phyloP scores from a whole-genome alignment of 1,284 basidiomycete genomes.

The Microbotryum violaceum region DNA sequence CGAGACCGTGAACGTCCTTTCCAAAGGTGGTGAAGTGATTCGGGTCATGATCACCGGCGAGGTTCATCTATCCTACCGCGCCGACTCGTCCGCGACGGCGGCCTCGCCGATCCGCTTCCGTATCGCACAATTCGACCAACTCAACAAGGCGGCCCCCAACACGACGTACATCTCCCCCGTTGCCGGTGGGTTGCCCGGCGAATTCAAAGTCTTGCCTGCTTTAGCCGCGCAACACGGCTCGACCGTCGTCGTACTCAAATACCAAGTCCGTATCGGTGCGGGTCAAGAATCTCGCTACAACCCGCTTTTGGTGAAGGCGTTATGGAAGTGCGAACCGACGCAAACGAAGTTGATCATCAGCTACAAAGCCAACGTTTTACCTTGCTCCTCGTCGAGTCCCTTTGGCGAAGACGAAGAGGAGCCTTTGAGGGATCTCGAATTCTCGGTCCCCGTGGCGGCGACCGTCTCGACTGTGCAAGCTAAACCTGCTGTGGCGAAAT shows the following conservation, averaged over 20 bases:
- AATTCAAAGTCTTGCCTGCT: slow-evolving; percentile 45
- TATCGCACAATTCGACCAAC: slow-evolving; percentile 44
- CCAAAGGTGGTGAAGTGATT: slow-evolving; percentile 41
- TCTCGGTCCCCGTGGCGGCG: slow-evolving; percentile 41
- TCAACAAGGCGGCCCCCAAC: slow-evolving; percentile 50
- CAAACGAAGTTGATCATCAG: slow-evolving; percentile 49
- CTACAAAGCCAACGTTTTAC: slow-evolving; percentile 40
- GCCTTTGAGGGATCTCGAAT: slow-evolving; percentile 37
- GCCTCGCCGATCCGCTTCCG: slow-evolving; percentile 40
- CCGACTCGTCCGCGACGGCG: slow-evolving; percentile 1
- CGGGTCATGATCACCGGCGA: slow-evolving; percentile 50
- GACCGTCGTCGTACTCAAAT: slow-evolving; percentile 46
- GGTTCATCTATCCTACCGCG: slow-evolving; percentile 39
- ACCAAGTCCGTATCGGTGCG: slow-evolving; percentile 46
- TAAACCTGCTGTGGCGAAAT: slow-evolving; percentile 45
- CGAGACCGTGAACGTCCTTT: slow-evolving; percentile 49
- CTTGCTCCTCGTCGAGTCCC: not conserved
- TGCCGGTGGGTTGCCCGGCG: slow-evolving; percentile 41
- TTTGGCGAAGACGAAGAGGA: slow-evolving; percentile 27
- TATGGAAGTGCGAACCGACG: slow-evolving; percentile 47
- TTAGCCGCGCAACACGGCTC: slow-evolving; percentile 34
- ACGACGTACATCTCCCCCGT: slow-evolving; percentile 45
- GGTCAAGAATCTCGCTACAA: slow-evolving; percentile 38
- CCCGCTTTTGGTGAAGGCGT: slow-evolving; percentile 46
- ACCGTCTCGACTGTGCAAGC: slow-evolving; percentile 46